phyloP scores from a whole-genome alignment of 305 asterid genomes.

The Lippia alba region DNA sequence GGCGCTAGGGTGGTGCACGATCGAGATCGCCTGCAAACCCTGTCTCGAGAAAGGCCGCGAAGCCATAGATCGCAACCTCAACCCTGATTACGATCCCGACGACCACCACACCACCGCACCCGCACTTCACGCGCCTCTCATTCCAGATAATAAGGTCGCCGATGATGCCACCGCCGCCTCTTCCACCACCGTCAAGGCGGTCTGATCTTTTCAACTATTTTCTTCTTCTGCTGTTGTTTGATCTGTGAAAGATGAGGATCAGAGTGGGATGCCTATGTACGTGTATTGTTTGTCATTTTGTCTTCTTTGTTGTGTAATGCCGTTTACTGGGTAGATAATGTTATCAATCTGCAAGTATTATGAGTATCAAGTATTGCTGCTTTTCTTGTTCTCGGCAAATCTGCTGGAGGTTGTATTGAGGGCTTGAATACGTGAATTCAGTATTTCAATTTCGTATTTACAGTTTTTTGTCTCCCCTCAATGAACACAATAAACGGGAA shows the following conservation, averaged over 20 bases:
- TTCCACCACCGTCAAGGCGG: slow-evolving; percentile 39
- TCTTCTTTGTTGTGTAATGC: background rate
- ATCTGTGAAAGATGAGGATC: background rate
- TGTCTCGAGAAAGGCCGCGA: slow-evolving; percentile 91
- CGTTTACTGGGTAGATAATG: background rate
- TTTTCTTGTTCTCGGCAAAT: background rate
- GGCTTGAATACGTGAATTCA: no score
- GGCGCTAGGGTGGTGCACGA: slow-evolving; percentile 80
- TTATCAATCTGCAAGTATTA: background rate
- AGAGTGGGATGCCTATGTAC: background rate
- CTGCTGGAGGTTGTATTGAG: no score
- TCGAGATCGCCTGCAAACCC: slow-evolving; percentile 90
- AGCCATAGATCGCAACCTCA: slow-evolving; percentile 84
- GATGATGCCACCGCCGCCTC: slow-evolving; percentile 36
- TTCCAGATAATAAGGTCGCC: slow-evolving; percentile 36
- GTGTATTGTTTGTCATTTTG: slow-evolving; percentile 4
- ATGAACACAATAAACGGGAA: no score
- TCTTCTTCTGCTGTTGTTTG: background rate
- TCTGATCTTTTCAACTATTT: slow-evolving; percentile 34
- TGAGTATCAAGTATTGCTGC: background rate
- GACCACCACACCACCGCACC: slow-evolving; percentile 45
- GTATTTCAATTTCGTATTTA: no score
- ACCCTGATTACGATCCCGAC: slow-evolving; percentile 94
- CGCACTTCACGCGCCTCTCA: slow-evolving; percentile 61
- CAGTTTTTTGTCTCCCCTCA: no score